Evolutionary conservation across 2,329 filamentous ascomycete species (phyloP), one percentile per base, ranked within the genome.

Genomic region (Pezicula neosporulosa): DNA sequence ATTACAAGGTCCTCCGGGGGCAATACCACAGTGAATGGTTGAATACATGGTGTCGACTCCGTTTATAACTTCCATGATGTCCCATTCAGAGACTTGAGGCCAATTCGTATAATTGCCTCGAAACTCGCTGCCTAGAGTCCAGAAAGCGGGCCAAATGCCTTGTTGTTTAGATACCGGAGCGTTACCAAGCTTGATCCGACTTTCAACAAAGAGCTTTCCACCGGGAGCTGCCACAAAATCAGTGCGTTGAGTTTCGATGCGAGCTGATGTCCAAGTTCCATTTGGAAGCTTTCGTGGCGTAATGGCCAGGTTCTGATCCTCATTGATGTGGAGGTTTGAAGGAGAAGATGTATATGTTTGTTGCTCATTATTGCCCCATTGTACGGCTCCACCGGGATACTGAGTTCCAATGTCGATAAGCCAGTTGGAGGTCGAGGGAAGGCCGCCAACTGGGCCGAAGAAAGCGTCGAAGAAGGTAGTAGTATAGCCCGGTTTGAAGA

Each of bases 301-400:
- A 47, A 76, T 76, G 37, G 61, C 60, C 10, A 78, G 68, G 6
- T 66, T 69, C 12, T 67, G 63, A 12, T 63, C 54, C 7, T 59
- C 52, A 12, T 70, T 71, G 54, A 76, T 64, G 50, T 60, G 65
- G 41, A 77, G 56, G 62, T 79, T 79, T 39, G 60, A 51, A 12
- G 56, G 33, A 33, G 64, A 63, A 43, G 60, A 58, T 19, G 74
- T 77, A 63, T 78, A 78, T 1, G 65, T 69, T 60, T 79, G 65
- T 16, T 73, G 65, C 60, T 79, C 76, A 51, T 70, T 68, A 4
- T 76, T 80, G 45, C 77, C 76, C 76, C 76, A 79, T 54, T 72
- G 66, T 7, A 62, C 48, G 0, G 74, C 63, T 1, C 76, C 75
- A n/a, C 71, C 71, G 1, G 72, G 66, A 55, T 79, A 80, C 9